Percentiles rank a stretch among this genome's conserved stretches.
Conservation (phyloP, 75 land plant species). For the Gnetum montanum region DNA sequence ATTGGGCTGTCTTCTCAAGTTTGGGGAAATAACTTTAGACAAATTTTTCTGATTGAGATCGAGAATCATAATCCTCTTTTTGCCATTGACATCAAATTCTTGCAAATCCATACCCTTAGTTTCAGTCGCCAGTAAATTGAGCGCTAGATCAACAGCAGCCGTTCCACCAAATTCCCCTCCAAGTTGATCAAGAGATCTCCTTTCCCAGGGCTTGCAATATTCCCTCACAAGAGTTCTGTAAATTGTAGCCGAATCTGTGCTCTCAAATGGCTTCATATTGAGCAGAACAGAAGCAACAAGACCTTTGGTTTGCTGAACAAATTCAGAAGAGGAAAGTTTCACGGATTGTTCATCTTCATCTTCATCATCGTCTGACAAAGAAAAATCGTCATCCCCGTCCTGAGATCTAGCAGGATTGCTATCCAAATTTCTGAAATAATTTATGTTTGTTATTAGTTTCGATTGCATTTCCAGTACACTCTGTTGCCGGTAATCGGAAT, state of each 20-base stretch:
- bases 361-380: too few species aligned
- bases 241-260: slow-evolving; percentile 65
- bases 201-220: slow-evolving; percentile 40
- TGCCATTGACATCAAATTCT: slow-evolving; percentile 63
- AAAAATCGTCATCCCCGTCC: too few species aligned
- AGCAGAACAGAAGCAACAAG: slow-evolving; percentile 66
- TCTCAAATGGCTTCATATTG: slow-evolving; percentile 45
- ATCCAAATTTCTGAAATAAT: too few species aligned
- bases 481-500: too few species aligned
- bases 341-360: too few species aligned
- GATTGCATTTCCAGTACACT: too few species aligned
- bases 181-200: slow-evolving; percentile 47
- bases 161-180: slow-evolving; percentile 63
- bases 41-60: slow-evolving; percentile 55
- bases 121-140: slow-evolving; percentile 61
- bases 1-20: slow-evolving; percentile 14
- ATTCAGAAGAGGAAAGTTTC: too few species aligned
- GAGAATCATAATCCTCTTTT: slow-evolving; percentile 62
- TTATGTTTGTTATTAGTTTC: too few species aligned
- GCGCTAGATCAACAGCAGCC: slow-evolving; percentile 73
- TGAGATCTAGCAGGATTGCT: too few species aligned
- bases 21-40: slow-evolving; percentile 68
- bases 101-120: slow-evolving; percentile 65
- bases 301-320: too few species aligned
- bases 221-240: slow-evolving; percentile 54